Conservation (phyloP, 139 green algal genomes). For the Micromonas commoda region DNA sequence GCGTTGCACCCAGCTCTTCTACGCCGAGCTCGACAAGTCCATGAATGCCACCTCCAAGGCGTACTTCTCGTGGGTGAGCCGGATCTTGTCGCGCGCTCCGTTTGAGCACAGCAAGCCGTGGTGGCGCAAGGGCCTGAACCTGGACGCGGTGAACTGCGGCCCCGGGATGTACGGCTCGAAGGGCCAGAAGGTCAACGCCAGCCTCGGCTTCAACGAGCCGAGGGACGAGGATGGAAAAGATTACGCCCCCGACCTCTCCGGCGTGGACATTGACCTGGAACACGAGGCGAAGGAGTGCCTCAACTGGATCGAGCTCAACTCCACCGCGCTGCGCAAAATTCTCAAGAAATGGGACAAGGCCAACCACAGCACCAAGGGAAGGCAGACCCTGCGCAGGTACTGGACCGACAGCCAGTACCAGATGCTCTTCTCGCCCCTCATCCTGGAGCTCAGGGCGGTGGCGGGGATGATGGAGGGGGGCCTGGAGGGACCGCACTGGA, state of each 20-base stretch:
- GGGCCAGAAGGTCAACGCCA: background rate
- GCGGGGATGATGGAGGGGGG: background rate
- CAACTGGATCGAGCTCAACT: constrained; percentile 37
- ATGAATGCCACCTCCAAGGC: background rate
- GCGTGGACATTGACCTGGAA: constrained; percentile 17
- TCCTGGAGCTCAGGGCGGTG: background rate
- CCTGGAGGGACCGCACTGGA: background rate
- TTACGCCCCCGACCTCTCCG: background rate
- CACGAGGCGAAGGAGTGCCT: constrained; percentile 34
- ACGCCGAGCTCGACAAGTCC: background rate
- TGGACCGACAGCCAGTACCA: background rate
- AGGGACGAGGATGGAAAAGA: too few species aligned
- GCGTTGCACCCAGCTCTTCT: background rate
- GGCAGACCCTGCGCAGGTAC: background rate
- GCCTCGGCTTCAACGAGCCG: too few species aligned
- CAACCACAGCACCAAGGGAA: background rate
- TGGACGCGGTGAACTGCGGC: background rate
- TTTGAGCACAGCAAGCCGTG: background rate
- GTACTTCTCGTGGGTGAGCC: background rate
- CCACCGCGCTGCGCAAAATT: constrained; percentile 38
- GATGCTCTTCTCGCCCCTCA: background rate
- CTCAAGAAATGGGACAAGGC: constrained; percentile 41
- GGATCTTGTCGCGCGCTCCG: background rate
- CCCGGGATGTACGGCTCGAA: background rate
- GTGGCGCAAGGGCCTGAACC: background rate